Base-by-base conservation (phyloP, 495 filamentous ascomycete genomes). In the Physcia stellaris region DNA sequence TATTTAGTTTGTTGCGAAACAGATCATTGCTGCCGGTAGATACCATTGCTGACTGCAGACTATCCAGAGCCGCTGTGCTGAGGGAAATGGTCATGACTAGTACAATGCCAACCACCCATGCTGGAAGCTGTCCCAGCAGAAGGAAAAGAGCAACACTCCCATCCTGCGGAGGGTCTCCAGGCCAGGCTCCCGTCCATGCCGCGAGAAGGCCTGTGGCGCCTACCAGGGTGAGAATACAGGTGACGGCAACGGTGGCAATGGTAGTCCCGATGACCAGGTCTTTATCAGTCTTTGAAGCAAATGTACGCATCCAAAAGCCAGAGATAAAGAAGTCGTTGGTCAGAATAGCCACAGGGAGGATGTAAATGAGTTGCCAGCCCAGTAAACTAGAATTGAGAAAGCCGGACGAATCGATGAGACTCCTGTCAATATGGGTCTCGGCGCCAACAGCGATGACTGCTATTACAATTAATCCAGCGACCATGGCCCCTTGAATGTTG, bases 261-360 rank as follows among this genome's bases (percentile, higher is more conserved):
- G 63, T 63, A 23, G 79, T 64, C 9, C 80, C 80, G 37, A 82
- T 63, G 61, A 68, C 71, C n/a, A 86, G 68, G 46, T 85, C 81
- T 41, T 63, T 74, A 59, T 86, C 81, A 1, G 79, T 79, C 49
- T 74, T 78, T 40, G 78, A 77, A 16, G 80, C 77, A 51, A 86
- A 86, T n/a, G 81, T 80, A 34, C 80, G 76, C 48, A 85, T 71
- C 80, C 80, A 86, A 60, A 80, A 83, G 42, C 70, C 71, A 35
- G 79, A 80, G 23, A 85, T 59, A 58, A 86, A 86, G 62, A 86
- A 82, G 54, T 82, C 70, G 51, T 83, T 85, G 21, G 79, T 84
- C 23, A 85, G 53, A 35, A 86, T 70, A 18, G 80, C 80, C 12
- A 84, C 69, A 0, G 81, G 75, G 2, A 86, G 63, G 40, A 85